Base-by-base conservation (phyloP, 495 filamentous ascomycete genomes). In the Annulohypoxylon stygium region DNA sequence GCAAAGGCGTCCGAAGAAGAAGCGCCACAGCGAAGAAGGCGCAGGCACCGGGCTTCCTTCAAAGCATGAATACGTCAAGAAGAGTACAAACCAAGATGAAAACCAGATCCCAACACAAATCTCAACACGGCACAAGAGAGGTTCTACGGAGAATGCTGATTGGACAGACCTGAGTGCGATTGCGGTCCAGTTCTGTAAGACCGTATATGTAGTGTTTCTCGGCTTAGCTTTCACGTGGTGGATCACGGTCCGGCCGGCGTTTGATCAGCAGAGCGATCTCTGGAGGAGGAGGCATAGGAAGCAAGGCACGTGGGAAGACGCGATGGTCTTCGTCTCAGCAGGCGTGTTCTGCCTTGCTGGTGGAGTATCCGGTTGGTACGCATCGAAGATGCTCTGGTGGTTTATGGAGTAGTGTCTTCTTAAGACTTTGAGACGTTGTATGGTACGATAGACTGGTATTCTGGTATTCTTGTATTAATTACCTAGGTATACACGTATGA, bases 281-380 rank as follows among this genome's bases (percentile, higher is more conserved):
- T 74, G 77, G 77, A 75, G 16, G 37, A 70, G 80, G 47, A 76
- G 62, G 30, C 58, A 57, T 18, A 62, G 26, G 43, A 73, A 75
- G 11, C 45, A 73, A 43, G 76, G 67, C 34, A 81, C 76, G 14
- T 78, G 69, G 69, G 63, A 60, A 37, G 79, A 82, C n/a, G 36
- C 70, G 1, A 37, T 41, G 6, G 33, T 78, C 3, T 68, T 80
- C 43, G 20, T 61, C 1, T 73, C 68, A 1, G 77, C 75, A 11
- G 70, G 65, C 0, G 2, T 68, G 47, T 78, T 78, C 30, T 73
- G 66, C 30, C 25, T 73, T 4, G 51, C 60, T 4, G 73, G 68
- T 11, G 62, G 54, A 33, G 41, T 76, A 47, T 43, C 55, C 4
- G 36, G 54, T 36, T 76, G 69, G 74, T 74, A 65, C 25, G 26